These are phyloP conservation scores for Lignosus rhinocerotis DNA, from an alignment of 1,284 basidiomycete species.

Conservation along the genomic window DNA sequence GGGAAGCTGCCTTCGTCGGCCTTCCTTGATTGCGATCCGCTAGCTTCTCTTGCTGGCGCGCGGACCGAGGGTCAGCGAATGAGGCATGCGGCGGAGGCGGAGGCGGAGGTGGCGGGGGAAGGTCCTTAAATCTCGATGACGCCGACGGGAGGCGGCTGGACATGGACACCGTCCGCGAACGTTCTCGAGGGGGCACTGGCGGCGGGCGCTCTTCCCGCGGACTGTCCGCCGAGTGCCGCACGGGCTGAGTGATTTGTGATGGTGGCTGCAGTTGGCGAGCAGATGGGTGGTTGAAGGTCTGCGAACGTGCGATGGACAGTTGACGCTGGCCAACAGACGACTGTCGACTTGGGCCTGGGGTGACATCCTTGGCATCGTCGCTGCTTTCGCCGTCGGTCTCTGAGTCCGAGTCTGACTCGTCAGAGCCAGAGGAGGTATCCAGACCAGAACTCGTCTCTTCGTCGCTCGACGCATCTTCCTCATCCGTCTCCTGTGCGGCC, in stretches of 20 bases:
- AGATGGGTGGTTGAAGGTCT: conserved; percentile 31
- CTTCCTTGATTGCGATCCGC: conserved; percentile 1
- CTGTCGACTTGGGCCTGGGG: conserved; percentile 14
- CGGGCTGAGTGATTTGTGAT: not conserved
- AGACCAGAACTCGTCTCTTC: conserved; percentile 26
- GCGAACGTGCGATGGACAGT: conserved; percentile 17
- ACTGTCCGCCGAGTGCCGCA: conserved; percentile 4
- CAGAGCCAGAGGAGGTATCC: conserved; percentile 28
- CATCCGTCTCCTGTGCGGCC: conserved; percentile 76
- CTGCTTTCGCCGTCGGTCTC: conserved; percentile 38
- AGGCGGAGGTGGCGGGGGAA: conserved; percentile 3
- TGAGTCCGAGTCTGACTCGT: conserved; percentile 40
- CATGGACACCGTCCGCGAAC: conserved; percentile 5
- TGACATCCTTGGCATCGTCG: conserved; percentile 34
- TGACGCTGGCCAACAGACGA: not conserved
- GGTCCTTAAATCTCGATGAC: conserved; percentile 17
- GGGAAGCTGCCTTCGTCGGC: conserved; percentile 1
- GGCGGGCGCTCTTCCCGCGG: conserved; percentile 11
- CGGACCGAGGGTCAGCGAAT: not conserved
- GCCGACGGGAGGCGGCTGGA: conserved; percentile 1
- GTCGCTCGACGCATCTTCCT: conserved; percentile 36
- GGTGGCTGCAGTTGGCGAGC: conserved; percentile 1
- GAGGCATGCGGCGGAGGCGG: conserved; percentile 6
- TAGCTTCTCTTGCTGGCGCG: conserved; percentile 11
- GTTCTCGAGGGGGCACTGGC: conserved; percentile 4